Evolutionary conservation across 805 yeast species (phyloP).

Genomic region (Wickerhamiella lipophila): DNA sequence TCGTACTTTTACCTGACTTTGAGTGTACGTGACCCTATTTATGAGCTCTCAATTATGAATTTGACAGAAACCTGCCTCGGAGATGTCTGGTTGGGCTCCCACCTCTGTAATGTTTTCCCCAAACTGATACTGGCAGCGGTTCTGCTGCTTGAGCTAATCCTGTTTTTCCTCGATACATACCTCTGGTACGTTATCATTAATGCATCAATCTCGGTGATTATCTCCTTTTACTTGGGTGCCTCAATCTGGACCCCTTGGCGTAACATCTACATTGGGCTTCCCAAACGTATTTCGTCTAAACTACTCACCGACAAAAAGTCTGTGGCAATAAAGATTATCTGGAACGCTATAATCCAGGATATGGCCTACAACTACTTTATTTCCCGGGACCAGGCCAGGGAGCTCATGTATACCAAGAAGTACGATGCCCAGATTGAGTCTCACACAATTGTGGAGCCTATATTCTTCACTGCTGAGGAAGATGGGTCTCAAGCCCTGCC

Average conservation of each 20-base stretch:
- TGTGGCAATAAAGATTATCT: slow-evolving; percentile 31
- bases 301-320: slow-evolving; percentile 42
- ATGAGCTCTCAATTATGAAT: slow-evolving; percentile 49
- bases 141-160: slow-evolving; percentile 46
- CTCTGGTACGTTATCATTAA: slow-evolving; percentile 78
- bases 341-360: slow-evolving; percentile 76
- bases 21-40: slow-evolving; percentile 58
- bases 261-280: slow-evolving; percentile 61
- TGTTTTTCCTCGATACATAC: slow-evolving; percentile 71
- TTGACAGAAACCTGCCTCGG: slow-evolving; percentile 46
- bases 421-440: slow-evolving; percentile 27
- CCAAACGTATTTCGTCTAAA: slow-evolving; percentile 63
- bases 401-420: slow-evolving; percentile 40
- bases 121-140: slow-evolving; percentile 41
- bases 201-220: slow-evolving; percentile 55
- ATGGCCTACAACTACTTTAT: slow-evolving; percentile 73
- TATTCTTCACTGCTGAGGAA: slow-evolving; percentile 70
- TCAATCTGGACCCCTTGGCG: slow-evolving; percentile 88
- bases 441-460: slow-evolving; percentile 48
- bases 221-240: slow-evolving; percentile 62
- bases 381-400: slow-evolving; percentile 59
- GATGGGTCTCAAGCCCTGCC: slow-evolving; percentile 55
- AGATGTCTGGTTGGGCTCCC: slow-evolving; percentile 41
- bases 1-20: slow-evolving; percentile 67
- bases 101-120: slow-evolving; percentile 47